Percentiles rank a stretch among this genome's conserved stretches.
These are phyloP conservation scores for Malassezia arunalokei DNA, from an alignment of 1,284 basidiomycete species.

Conservation along the genomic window DNA sequence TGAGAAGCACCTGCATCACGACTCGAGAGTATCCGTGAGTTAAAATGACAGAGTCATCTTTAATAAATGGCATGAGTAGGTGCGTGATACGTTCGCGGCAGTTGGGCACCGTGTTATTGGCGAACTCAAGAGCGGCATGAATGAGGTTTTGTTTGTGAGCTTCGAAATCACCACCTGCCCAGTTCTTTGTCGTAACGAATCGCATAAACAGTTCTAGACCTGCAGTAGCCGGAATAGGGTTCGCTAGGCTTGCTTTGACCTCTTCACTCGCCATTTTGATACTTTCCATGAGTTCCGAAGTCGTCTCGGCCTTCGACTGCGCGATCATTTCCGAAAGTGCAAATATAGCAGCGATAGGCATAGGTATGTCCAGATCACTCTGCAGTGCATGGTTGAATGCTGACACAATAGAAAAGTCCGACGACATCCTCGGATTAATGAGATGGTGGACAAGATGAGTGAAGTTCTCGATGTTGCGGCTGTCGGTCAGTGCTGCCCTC, in stretches of 20 bases:
- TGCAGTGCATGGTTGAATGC: constrained; percentile 29
- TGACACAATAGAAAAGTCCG: constrained; percentile 29
- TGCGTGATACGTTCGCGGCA: constrained; percentile 82
- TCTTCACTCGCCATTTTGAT: constrained; percentile 62
- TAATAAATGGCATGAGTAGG: constrained; percentile 78
- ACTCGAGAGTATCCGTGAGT: constrained; percentile 93
- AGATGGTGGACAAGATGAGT: no score
- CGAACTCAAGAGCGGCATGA: constrained; percentile 63
- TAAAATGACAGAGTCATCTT: constrained; percentile 78
- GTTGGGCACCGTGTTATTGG: constrained; percentile 48
- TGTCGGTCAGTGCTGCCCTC: no score
- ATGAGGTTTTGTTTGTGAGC: constrained; percentile 70
- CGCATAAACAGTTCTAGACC: constrained; percentile 79
- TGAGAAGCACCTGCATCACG: constrained; percentile 80
- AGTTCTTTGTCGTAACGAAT: constrained; percentile 72
- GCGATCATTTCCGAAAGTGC: constrained; percentile 65
- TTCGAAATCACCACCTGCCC: constrained; percentile 65
- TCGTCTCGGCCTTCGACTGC: constrained; percentile 68
- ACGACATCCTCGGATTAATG: not conserved
- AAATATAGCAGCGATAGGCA: constrained; percentile 75
- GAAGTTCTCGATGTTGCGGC: not conserved
- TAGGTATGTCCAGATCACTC: constrained; percentile 55
- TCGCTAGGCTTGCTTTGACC: constrained; percentile 58
- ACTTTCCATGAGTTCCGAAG: constrained; percentile 75
- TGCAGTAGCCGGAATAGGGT: constrained; percentile 74